Conservation (phyloP, 2,329 filamentous ascomycete genomes). For the Alternaria tenuissima region DNA sequence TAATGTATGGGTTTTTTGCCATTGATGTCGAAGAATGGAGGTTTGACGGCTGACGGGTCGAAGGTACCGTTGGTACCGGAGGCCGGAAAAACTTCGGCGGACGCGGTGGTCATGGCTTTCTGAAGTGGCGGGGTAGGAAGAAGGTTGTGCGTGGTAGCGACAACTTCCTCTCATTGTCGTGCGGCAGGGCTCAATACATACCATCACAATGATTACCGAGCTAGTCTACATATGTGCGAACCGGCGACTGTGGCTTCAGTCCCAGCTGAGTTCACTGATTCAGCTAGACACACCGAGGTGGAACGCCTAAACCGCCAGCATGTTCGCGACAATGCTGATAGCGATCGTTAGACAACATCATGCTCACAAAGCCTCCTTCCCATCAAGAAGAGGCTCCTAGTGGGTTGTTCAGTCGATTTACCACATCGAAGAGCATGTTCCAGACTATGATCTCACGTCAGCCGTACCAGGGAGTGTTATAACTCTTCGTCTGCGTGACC, state of each 20-base stretch:
- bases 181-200: not conserved
- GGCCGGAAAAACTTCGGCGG: not conserved
- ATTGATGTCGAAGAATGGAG: conserved; percentile 20
- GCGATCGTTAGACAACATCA: not conserved
- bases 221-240: not conserved
- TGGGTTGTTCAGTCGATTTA: rapidly evolving
- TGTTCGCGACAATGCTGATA: not conserved
- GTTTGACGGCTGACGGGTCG: conserved; percentile 6
- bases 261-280: not conserved
- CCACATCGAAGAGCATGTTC: not conserved
- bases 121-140: not conserved
- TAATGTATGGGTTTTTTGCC: conserved; percentile 28
- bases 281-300: not conserved
- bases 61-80: conserved; percentile 6
- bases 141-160: not conserved
- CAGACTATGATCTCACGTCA: not conserved
- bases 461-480: not conserved
- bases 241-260: not conserved
- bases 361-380: not conserved
- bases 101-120: conserved; percentile 14
- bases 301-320: not conserved
- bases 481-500: rapidly evolving
- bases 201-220: not conserved
- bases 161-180: not conserved
- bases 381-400: not conserved